These are phyloP conservation scores for Comarum palustre DNA, from an alignment of 306 rosid species.

Conservation along the genomic window DNA sequence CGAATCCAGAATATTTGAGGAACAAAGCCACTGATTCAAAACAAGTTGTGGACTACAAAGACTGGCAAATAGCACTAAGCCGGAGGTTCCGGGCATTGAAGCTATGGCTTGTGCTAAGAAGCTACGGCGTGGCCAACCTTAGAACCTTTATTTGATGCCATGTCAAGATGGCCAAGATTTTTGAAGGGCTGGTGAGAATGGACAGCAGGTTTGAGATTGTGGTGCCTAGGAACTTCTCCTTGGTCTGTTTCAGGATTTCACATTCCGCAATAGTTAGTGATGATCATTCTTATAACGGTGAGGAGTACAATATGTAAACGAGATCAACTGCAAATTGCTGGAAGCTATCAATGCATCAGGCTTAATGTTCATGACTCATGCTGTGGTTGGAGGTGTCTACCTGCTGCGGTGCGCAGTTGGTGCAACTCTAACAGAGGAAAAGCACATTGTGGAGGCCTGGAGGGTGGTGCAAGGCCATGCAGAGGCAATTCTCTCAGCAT, in stretches of 20 bases:
- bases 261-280: not conserved
- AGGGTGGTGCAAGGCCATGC: conserved; percentile 42
- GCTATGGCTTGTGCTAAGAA: conserved; percentile 28
- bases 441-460: conserved; percentile 37
- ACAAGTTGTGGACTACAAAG: conserved; percentile 22
- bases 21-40: conserved; percentile 24
- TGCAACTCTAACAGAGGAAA: conserved; percentile 43
- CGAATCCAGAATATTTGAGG: conserved; percentile 20
- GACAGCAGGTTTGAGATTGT: conserved; percentile 33
- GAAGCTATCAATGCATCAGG: conserved; percentile 46
- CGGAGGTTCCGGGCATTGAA: conserved; percentile 18
- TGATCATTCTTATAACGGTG: not conserved
- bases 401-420: conserved; percentile 45
- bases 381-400: conserved; percentile 32
- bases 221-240: conserved; percentile 11
- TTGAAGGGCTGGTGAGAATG: conserved; percentile 15
- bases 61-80: conserved; percentile 29
- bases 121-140: conserved; percentile 23
- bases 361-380: conserved; percentile 41
- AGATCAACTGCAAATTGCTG: conserved; percentile 32
- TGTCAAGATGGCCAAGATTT: conserved; percentile 22
- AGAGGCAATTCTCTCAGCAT: conserved; percentile 7
- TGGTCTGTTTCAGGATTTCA: conserved; percentile 27
- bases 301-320: conserved; percentile 1
- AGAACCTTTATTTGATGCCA: conserved; percentile 11